Evolutionary conservation across 805 yeast species (phyloP), one percentile per base, ranked within the genome.

Genomic region (Saturnispora galanensis): DNA sequence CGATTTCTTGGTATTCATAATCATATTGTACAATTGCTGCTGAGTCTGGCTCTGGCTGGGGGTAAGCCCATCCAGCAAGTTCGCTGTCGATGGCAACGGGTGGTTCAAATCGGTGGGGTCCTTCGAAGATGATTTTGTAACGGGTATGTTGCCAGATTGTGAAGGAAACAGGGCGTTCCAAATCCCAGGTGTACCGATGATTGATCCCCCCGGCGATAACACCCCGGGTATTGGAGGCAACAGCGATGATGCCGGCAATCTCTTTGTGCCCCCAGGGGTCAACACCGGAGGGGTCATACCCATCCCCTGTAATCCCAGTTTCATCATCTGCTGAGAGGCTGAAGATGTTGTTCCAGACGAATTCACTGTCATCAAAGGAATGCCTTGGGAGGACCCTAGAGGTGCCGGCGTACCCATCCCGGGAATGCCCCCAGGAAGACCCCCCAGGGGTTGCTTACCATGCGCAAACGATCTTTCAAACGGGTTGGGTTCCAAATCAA

Each of bases 391-490:
- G 8, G 26, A 21, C 26, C 38, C 34, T n/a, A 38, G 38, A 9
- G 42, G 30, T 11, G 35, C 35, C 18, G 42, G 17, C 5, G 30
- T 26, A n/a, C 35, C 42, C 6, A 39, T 38, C n/a, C 16, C 11
- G 4, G 33, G n/a, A 8, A 13, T 11, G 12, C 34, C 13, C 18
- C n/a, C 29, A 28, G 16, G 15, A 21, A 26, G n/a, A 4, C 10
- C 18, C 18, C 33, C 33, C 32, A 9, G 28, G 15, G 37, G 33
- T 29, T 47, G 28, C 28, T 49, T 53, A 18, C 56, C 48, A 42
- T 47, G 56, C 6, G 62, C 96, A 66, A 90, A 90, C 41, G 95
- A 84, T 62, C 83, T 84, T 63, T 90, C 98, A 59, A 90, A 90
- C 4, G 97, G 97, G 56, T 90, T 90, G 9, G 93, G 96, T 62